These are phyloP conservation scores for Phycomyces nitens DNA, from an alignment of 192 early-diverging fungal species.

Conservation along the genomic window DNA sequence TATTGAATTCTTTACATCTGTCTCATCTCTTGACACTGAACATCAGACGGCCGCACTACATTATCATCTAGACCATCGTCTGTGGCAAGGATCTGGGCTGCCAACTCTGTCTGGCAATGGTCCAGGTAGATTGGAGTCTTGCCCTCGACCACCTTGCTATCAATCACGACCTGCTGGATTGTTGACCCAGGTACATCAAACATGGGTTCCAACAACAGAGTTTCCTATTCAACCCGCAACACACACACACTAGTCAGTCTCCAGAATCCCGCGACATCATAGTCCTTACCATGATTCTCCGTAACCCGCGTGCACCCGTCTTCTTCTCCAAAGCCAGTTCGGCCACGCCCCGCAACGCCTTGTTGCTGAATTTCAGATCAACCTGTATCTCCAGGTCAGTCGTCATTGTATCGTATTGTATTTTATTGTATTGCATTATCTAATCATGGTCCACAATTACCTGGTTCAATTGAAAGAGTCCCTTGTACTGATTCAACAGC, in stretches of 20 bases:
- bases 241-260: too few relatives aligned
- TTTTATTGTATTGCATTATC: too few relatives aligned
- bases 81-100: too few relatives aligned
- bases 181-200: conserved; percentile 76
- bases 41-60: too few relatives aligned
- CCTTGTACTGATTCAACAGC: conserved; percentile 76
- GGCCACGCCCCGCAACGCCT: conserved; percentile 67
- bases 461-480: conserved; percentile 63
- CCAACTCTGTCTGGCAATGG: too few relatives aligned
- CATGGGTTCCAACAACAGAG: conserved; percentile 69
- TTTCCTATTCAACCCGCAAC: conserved; percentile 49
- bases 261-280: too few relatives aligned
- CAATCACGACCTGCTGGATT: conserved; percentile 69
- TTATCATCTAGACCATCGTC: too few relatives aligned
- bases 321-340: conserved; percentile 73
- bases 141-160: conserved; percentile 53
- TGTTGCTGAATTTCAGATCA: conserved; percentile 66
- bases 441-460: too few relatives aligned
- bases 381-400: conserved; percentile 24
- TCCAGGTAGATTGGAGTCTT: too few relatives aligned
- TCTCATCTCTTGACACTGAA: too few relatives aligned
- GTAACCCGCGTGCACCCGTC: conserved; percentile 83
- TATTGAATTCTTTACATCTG: too few relatives aligned
- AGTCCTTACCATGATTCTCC: conserved; percentile 81
- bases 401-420: too few relatives aligned